phyloP scores from a whole-genome alignment of 371 early-diverging fungal species.

The Cokeromyces recurvatus region DNA sequence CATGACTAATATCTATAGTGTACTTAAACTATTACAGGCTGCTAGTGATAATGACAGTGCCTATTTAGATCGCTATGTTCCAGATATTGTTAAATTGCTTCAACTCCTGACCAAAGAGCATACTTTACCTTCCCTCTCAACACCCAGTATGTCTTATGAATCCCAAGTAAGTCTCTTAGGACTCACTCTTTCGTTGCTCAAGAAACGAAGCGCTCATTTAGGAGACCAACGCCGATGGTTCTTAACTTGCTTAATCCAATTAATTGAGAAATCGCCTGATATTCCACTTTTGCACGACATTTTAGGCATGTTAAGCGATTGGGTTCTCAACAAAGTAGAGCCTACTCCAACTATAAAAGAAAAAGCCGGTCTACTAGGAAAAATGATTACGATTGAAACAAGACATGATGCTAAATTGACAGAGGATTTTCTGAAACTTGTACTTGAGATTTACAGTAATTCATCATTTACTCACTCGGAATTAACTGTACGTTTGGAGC shows the following conservation, averaged over 20 bases:
- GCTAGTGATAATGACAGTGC: slow-evolving; percentile 64
- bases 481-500: slow-evolving; percentile 88
- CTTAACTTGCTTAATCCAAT: slow-evolving; percentile 71
- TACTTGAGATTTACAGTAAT: slow-evolving; percentile 82
- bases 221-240: slow-evolving; percentile 89
- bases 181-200: slow-evolving; percentile 70
- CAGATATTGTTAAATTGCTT: slow-evolving; percentile 77
- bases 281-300: slow-evolving; percentile 68
- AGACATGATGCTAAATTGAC: slow-evolving; percentile 62
- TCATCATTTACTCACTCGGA: slow-evolving; percentile 82
- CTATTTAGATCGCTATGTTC: slow-evolving; percentile 65
- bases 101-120: slow-evolving; percentile 83
- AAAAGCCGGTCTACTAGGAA: slow-evolving; percentile 85
- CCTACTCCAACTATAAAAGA: slow-evolving; percentile 95
- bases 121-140: slow-evolving; percentile 29
- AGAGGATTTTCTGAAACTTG: slow-evolving; percentile 81
- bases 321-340: slow-evolving; percentile 79
- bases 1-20: slow-evolving; percentile 64
- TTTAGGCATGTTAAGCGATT: slow-evolving; percentile 79
- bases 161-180: slow-evolving; percentile 61
- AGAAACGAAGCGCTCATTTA: slow-evolving; percentile 70
- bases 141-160: slow-evolving; percentile 32
- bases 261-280: slow-evolving; percentile 82
- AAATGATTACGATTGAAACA: slow-evolving; percentile 82
- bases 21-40: slow-evolving; percentile 71